Evolutionary conservation across 352 stramenopile species (phyloP), one percentile per base, ranked within the genome.

Genomic region (Phytopythium aichiense): DNA sequence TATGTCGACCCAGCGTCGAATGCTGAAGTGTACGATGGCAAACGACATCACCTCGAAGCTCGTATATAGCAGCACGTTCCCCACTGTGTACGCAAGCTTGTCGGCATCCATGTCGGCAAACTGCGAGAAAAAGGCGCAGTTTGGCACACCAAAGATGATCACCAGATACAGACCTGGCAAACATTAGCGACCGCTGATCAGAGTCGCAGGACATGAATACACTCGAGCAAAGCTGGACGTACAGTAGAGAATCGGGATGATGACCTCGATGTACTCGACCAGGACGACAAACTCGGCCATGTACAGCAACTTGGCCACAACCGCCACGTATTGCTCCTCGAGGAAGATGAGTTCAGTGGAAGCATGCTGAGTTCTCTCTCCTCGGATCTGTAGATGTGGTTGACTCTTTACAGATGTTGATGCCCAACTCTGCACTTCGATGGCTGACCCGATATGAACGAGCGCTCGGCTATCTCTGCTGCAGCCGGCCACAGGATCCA

Each of bases 1-100:
- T 2, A 81, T 43, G 12, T 42, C n/a, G 25, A 76, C 49, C 22
- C 60, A 42, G 15, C 55, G 58, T n/a, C 46, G 48, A 6, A 73
- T n/a, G 4, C 55, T 52, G 37, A 43, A 28, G 35, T 31, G 23
- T 15, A 74, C 35, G 0, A 64, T 4, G 8, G 71, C 38, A 7
- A 67, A 65, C 5, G 67, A 73, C 18, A 65, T 25, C 4, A 73
- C 23, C 58, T 77, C 67, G 2, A 74, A 33, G 2, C 2, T 20
- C 1, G n/a, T 53, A 51, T 74, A 75, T 4, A 73, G 7, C 1
- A 68, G 37, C 22, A 76, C 56, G 42, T 68, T 73, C 7, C 13
- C 12, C 6, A 73, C 23, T 2, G 43, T 64, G n/a, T 35, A 11
- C 4, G 28, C 7, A 25, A 73, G 49, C 16, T 60, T 15, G 22